Conservation (phyloP, 176 grass and related monocot species). For the Musa schizocarpa region DNA sequence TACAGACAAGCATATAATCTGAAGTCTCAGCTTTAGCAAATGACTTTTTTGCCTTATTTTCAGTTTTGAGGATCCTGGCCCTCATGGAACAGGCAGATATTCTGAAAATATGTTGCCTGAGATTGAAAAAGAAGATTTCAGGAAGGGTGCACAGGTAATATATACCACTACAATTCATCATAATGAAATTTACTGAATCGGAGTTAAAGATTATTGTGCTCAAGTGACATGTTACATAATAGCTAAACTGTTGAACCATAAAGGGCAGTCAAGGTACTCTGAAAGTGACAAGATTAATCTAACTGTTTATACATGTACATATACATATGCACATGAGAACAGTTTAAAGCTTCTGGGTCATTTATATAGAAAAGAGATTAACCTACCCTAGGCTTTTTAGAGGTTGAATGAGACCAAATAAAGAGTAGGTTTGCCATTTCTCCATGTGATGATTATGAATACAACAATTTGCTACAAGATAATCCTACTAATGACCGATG, state of each 20-base stretch:
- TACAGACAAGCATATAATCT: neutral
- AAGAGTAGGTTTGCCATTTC: neutral
- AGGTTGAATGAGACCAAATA: neutral
- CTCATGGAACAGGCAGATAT: conserved; percentile 92
- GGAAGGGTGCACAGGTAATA: conserved; percentile 93
- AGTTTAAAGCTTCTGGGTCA: no score
- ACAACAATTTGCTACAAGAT: neutral
- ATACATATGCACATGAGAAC: no score
- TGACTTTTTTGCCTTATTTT: conserved; percentile 11
- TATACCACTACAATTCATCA: conserved; percentile 20
- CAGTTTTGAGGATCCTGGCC: conserved; percentile 93
- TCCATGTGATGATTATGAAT: neutral
- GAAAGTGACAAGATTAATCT: neutral
- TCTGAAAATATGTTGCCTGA: conserved; percentile 71
- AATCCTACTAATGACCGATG: no score
- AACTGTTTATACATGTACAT: neutral
- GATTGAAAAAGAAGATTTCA: conserved; percentile 70
- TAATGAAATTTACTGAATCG: conserved; percentile 5
- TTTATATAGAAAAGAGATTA: neutral
- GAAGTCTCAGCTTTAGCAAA: neutral
- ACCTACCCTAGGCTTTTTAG: neutral
- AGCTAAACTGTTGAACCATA: neutral
- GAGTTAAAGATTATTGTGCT: no score
- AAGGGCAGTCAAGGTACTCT: neutral
- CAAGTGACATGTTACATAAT: no score